Base-by-base conservation (phyloP, 163 green algal genomes). In the Picocystis sp. region DNA sequence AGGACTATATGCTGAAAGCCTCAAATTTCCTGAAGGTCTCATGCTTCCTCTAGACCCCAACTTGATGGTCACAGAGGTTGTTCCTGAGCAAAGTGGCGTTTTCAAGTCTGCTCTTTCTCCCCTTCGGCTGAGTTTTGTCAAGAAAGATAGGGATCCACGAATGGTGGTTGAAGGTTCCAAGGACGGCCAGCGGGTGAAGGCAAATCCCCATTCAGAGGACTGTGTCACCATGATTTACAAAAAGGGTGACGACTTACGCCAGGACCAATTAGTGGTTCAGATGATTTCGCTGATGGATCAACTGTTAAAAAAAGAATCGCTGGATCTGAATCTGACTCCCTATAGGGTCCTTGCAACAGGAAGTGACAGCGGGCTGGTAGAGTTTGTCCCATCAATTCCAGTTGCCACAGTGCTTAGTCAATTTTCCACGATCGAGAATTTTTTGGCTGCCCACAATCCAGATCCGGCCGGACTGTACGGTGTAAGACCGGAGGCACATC, bases 221-320 rank as follows among this genome's bases (percentile, higher is more conserved):
- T 62, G 65, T 17, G 75, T 66, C 54, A 70, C 63, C 34, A 58
- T 96, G 19, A 96, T 98, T 43, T 98, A 92, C 75, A 98, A 98
- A 69, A 84, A 81, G 47, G 90, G 89, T 0, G 90, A 98, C 59
- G 90, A 98, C 72, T 64, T 97, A 56, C 72, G 89, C 10, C 67
- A 79, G 67, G 83, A 91, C 57, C 78, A 87, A 68, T 70, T 92
- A 47, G 76, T 86, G 55, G 55, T 80, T 72, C 67, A 83, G 60
- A 93, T 97, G 72, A 84, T 98, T 47, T 74, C 67, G 3, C 81
- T 98, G 0, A 98, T 98, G 88, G 87, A 98, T 65, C 64, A 64
- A n/a, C 73, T 97, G 61, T 73, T 96, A 11, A 94, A 93, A 76
- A 69, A 81, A 2, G 88, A 96, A 59, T 86, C 86, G 63, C 69